These are phyloP conservation scores for Quercus gilva DNA, from an alignment of 306 rosid species.

Conservation along the genomic window DNA sequence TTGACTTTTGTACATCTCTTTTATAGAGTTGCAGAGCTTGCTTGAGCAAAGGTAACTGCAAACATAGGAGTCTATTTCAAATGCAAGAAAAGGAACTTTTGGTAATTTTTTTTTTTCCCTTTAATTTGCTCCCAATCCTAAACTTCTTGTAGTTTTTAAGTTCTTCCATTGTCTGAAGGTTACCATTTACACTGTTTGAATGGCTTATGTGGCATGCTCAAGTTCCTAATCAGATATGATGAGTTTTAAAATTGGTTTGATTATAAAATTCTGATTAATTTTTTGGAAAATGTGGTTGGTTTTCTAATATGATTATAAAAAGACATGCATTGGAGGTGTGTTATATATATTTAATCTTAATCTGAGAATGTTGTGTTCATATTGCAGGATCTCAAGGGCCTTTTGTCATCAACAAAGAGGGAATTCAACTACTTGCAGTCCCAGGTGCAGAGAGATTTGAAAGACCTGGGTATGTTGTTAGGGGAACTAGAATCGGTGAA, in stretches of 20 bases:
- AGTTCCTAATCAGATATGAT: not conserved
- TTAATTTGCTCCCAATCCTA: not conserved
- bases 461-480: slow-evolving; percentile 55
- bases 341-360: not conserved
- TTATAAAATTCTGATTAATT: not conserved
- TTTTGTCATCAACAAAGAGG: slow-evolving; percentile 51
- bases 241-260: not conserved
- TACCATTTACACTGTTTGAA: not conserved
- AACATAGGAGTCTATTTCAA: slow-evolving; percentile 44
- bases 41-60: slow-evolving; percentile 60
- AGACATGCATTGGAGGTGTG: not conserved
- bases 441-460: slow-evolving; percentile 56
- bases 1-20: slow-evolving; percentile 17
- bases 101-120: slow-evolving; percentile 37
- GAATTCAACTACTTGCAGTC: slow-evolving; percentile 69
- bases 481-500: not conserved
- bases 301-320: not conserved
- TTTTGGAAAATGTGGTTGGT: not conserved
- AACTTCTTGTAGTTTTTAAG: not conserved
- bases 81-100: slow-evolving; percentile 72
- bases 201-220: not conserved
- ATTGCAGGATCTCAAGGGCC: slow-evolving; percentile 70
- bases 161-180: not conserved
- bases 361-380: slow-evolving; percentile 4
- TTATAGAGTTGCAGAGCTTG: slow-evolving; percentile 51